A percentile compares a stretch with the other conserved stretches of the same genome.
These are phyloP conservation scores for Scenedesmus sp. DNA, from an alignment of 163 green algal species.

Conservation along the genomic window DNA sequence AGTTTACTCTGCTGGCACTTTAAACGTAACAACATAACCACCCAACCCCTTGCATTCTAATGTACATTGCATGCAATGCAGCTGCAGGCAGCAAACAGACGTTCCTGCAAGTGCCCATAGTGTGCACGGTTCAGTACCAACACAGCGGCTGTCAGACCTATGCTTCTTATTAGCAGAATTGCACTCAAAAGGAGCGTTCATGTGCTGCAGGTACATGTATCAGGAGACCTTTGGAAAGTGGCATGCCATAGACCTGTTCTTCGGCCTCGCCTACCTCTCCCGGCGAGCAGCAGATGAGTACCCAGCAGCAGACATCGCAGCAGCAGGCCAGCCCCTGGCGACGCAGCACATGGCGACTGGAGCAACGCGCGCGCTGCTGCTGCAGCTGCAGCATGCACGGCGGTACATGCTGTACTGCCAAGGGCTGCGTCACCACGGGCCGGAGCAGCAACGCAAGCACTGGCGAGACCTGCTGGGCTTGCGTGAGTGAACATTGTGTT, in stretches of 20 bases:
- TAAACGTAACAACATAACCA: too few relatives aligned
- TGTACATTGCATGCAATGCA: too few relatives aligned
- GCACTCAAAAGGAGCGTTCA: not conserved
- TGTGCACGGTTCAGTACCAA: not conserved
- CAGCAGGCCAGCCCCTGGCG: constrained; percentile 29
- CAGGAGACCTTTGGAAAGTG: constrained; percentile 83
- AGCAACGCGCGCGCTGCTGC: constrained; percentile 48
- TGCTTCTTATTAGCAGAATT: too few relatives aligned
- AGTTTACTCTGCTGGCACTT: too few relatives aligned
- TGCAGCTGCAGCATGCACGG: constrained; percentile 69
- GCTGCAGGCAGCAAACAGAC: not conserved
- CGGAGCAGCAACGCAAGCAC: constrained; percentile 66
- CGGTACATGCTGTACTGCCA: constrained; percentile 86
- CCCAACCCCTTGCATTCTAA: not conserved
- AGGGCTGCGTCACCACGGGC: constrained; percentile 73
- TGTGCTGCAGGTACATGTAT: constrained; percentile 73
- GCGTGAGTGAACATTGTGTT: not conserved
- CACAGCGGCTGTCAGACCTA: not conserved
- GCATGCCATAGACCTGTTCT: constrained; percentile 86
- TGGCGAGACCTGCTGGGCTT: constrained; percentile 51
- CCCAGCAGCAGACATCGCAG: constrained; percentile 78
- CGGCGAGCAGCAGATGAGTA: constrained; percentile 65
- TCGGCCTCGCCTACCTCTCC: constrained; percentile 86
- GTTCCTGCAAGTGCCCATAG: too few relatives aligned
- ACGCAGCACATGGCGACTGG: not conserved